Base-by-base conservation (phyloP, 306 rosid genomes). In the Amphicarpaea edgeworthii region DNA sequence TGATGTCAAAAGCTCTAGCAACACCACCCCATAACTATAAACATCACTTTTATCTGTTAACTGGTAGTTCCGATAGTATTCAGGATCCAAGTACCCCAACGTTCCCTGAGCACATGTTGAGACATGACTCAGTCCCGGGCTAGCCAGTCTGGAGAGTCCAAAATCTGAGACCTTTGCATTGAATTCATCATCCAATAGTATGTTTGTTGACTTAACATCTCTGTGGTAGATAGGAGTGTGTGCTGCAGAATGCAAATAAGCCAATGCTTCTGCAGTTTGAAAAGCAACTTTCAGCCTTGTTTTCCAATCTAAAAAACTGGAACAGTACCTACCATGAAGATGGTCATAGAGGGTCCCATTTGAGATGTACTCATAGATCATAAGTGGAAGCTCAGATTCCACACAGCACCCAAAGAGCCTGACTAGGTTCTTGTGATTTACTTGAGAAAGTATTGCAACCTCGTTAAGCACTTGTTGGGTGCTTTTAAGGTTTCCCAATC, bases 61-160 rank as follows among this genome's bases (percentile, higher is more conserved):
- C 38, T 90, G 97, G 69, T 88, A 96, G 83, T 87, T 96, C 1
- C 91, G 81, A 32, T 96, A 96, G 85, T 96, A 96, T 65, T 96
- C 98, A 3, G 99, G 98, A 79, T 96, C 99, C 66, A 92, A 82
- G 86, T 92, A 96, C 17, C 99, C 99, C 3, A 96, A 64, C 2
- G 99, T 95, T 69, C 99, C 99, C 43, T 92, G 99, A 84, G 99
- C 99, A 83, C 97, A 95, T 23, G 99, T 95, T 55, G 99, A 90
- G 14, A 92, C 93, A 26, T 95, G 99, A 65, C 99, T 95, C 34
- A 92, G 73, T 23, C 97, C 99, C 2, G 93, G 97, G 72, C 70
- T 73, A 78, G 97, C 99, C 88, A 95, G 80, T 82, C 97, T 88
- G 1, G 99, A 95, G 54, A 95, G 91, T 43, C 99, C 99, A 53